These are phyloP conservation scores for Buddleja alternifolia DNA, from an alignment of 257 asterid species.

Conservation along the genomic window DNA sequence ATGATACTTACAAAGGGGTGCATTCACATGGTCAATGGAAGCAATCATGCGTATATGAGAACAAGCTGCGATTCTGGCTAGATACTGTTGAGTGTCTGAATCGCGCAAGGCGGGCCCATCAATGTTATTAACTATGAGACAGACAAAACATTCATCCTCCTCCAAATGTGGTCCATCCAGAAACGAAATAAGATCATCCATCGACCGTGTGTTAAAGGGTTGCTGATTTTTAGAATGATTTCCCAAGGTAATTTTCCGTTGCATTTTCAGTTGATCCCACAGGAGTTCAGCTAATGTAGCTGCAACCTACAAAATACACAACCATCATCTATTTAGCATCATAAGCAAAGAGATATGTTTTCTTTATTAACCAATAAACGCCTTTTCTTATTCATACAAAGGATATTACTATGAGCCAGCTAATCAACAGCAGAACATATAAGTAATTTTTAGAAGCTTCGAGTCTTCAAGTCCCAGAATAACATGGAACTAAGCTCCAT, in stretches of 20 bases:
- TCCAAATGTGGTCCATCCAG: constrained; percentile 62
- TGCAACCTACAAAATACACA: constrained; percentile 58
- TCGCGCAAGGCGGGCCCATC: constrained; percentile 92
- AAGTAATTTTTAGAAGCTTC: too few species aligned
- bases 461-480: too few species aligned
- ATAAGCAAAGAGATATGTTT: constrained; percentile 9
- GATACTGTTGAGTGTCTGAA: constrained; percentile 78
- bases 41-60: constrained; percentile 83
- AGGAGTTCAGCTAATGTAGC: constrained; percentile 76
- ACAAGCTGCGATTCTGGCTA: constrained; percentile 84
- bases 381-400: background rate
- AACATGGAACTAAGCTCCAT: too few species aligned
- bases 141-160: constrained; percentile 61
- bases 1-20: constrained; percentile 78
- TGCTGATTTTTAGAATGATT: constrained; percentile 52
- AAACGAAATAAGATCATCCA: constrained; percentile 79
- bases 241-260: constrained; percentile 40
- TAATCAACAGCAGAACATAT: background rate
- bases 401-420: background rate
- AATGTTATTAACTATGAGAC: constrained; percentile 74
- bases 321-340: constrained; percentile 26
- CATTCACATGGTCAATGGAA: constrained; percentile 87
- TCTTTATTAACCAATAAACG: background rate
- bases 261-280: constrained; percentile 77
- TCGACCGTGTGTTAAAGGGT: constrained; percentile 70